phyloP scores from a whole-genome alignment of 768 basidiomycete species.

The Grammothele lineata region DNA sequence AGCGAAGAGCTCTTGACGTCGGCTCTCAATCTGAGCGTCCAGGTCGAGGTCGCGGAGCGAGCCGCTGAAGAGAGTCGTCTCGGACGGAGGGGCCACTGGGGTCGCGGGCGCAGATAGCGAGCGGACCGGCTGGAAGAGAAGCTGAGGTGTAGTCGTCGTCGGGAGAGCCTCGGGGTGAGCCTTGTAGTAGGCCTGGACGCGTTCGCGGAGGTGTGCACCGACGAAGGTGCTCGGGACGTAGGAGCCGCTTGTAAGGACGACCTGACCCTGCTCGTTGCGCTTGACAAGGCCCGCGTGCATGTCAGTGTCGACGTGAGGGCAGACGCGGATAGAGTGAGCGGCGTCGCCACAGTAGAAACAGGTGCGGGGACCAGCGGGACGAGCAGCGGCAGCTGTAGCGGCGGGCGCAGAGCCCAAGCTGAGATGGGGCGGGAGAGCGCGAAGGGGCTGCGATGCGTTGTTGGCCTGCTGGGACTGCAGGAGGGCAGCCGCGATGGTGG shows the following conservation, averaged over 20 bases:
- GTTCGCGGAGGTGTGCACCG: constrained; percentile 1
- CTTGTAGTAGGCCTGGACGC: constrained; percentile 2
- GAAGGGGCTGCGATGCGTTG: neutral
- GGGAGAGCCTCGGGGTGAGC: neutral
- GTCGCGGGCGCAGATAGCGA: neutral
- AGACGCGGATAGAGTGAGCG: constrained; percentile 22
- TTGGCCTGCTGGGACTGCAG: neutral
- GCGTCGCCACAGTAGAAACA: constrained; percentile 22
- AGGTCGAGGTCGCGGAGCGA: neutral
- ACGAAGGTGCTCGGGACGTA: constrained; percentile 19
- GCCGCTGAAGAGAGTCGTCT: neutral
- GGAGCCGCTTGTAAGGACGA: constrained; percentile 22
- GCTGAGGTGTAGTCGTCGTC: neutral
- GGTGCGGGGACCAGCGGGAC: neutral
- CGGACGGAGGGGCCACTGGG: neutral
- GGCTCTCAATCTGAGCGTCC: neutral
- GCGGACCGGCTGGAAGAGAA: constrained; percentile 3
- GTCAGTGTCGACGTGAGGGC: constrained; percentile 15
- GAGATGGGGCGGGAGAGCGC: neutral
- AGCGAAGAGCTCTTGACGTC: constrained; percentile 1
- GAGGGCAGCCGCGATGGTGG: neutral
- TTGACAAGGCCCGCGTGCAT: constrained; percentile 14
- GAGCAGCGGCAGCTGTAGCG: neutral
- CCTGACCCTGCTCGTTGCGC: constrained; percentile 21
- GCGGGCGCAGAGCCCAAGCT: neutral